Percentiles rank a stretch among this genome's conserved stretches.
Conservation (phyloP, 2,329 filamentous ascomycete species). For the Biscogniauxia sp. region DNA sequence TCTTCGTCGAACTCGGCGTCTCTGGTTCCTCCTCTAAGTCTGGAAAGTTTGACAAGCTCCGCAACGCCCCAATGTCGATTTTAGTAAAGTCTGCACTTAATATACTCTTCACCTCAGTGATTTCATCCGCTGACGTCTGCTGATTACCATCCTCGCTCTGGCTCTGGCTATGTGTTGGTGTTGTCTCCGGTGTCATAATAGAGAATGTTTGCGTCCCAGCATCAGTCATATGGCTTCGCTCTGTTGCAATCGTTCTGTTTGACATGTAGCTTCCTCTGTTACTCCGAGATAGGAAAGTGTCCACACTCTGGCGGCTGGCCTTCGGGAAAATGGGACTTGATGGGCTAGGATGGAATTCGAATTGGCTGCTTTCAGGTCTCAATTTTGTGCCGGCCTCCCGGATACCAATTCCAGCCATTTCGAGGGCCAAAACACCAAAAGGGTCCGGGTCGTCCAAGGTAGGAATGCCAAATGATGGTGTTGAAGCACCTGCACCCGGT, state of each 20-base stretch:
- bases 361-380: conserved; percentile 73
- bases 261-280: conserved; percentile 76
- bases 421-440: conserved; percentile 85
- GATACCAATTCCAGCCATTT: conserved; percentile 85
- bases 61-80: conserved; percentile 51
- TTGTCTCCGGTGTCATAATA: conserved; percentile 53
- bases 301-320: conserved; percentile 65
- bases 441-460: conserved; percentile 82
- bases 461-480: conserved; percentile 71
- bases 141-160: conserved; percentile 52
- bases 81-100: conserved; percentile 60
- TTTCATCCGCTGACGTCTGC: conserved; percentile 40
- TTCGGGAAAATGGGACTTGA: conserved; percentile 67
- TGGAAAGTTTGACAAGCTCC: conserved; percentile 43
- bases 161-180: conserved; percentile 52
- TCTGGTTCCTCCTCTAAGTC: conserved; percentile 34
- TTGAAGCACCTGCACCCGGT: conserved; percentile 37
- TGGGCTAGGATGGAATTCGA: conserved; percentile 76
- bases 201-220: conserved; percentile 62
- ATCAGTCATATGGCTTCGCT: conserved; percentile 68
- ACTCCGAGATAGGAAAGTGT: conserved; percentile 58
- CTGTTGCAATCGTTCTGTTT: conserved; percentile 55
- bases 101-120: conserved; percentile 39
- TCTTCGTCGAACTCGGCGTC: conserved; percentile 14
- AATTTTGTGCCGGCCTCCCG: conserved; percentile 79